Conservation (phyloP, 768 basidiomycete genomes). For the Tylopilus intermedius region DNA sequence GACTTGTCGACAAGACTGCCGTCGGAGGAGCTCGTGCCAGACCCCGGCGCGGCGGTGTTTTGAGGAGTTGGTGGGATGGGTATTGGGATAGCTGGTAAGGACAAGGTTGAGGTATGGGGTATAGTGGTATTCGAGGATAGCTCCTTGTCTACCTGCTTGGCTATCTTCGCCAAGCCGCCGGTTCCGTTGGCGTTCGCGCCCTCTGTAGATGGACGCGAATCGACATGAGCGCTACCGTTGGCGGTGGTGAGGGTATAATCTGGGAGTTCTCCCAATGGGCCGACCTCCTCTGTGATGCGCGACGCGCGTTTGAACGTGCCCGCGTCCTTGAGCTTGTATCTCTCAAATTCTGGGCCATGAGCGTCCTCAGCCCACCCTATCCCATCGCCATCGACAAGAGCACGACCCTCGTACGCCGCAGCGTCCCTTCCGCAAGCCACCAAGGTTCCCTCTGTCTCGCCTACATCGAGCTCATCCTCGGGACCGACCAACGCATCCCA, state of each 20-base stretch:
- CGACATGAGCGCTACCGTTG: no score
- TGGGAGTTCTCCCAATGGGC: constrained; percentile 41
- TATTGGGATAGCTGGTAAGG: no score
- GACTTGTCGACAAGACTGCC: no score
- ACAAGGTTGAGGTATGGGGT: no score
- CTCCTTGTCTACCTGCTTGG: no score
- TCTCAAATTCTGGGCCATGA: constrained; percentile 31
- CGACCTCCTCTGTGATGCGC: constrained; percentile 34
- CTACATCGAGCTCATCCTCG: constrained; percentile 25
- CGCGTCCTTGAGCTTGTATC: constrained; percentile 17
- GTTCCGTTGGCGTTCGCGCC: no score
- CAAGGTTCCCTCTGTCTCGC: constrained; percentile 7
- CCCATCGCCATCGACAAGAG: constrained; percentile 29
- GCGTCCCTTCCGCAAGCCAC: background rate
- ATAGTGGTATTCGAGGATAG: no score
- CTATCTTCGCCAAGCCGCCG: no score
- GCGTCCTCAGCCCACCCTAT: constrained; percentile 53
- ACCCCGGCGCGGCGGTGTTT: no score
- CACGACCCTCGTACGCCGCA: background rate
- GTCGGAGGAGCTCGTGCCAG: no score
- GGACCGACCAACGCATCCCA: constrained; percentile 47
- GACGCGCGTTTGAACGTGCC: constrained; percentile 17
- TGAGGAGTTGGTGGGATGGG: no score
- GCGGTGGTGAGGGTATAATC: constrained; percentile 22
- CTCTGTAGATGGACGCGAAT: no score